A percentile compares a stretch with the other conserved stretches of the same genome.
These are phyloP conservation scores for Guadua angustifolia DNA, from an alignment of 176 grass and related monocot species.

Conservation along the genomic window DNA sequence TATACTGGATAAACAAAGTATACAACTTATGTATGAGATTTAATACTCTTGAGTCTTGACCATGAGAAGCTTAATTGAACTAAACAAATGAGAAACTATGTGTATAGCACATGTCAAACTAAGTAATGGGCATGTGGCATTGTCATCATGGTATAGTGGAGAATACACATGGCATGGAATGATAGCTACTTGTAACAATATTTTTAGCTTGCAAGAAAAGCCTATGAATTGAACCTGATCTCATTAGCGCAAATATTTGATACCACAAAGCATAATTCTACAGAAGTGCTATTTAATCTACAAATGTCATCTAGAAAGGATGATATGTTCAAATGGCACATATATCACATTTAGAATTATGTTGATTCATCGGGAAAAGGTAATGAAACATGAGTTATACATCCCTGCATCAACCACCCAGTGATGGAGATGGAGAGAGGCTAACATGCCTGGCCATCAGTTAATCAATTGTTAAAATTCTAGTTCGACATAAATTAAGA, in stretches of 20 bases:
- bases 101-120: background rate
- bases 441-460: background rate
- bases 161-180: background rate
- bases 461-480: slow-evolving; percentile 6
- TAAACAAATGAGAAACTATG: background rate
- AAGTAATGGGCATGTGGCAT: background rate
- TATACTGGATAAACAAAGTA: background rate
- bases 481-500: slow-evolving; percentile 16
- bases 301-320: background rate
- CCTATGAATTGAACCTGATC: background rate
- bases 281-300: background rate
- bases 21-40: background rate
- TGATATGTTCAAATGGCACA: background rate
- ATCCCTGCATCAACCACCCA: slow-evolving; percentile 11
- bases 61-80: background rate
- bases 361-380: background rate
- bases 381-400: background rate
- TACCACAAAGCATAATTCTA: background rate
- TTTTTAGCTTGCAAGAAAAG: background rate
- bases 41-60: background rate
- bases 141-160: slow-evolving; percentile 22
- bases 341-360: slow-evolving; percentile 8
- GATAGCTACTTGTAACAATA: background rate
- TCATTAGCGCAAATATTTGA: background rate
- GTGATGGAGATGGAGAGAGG: background rate